Conservation (phyloP, 257 asterid species). For the Rehmannia glutinosa region DNA sequence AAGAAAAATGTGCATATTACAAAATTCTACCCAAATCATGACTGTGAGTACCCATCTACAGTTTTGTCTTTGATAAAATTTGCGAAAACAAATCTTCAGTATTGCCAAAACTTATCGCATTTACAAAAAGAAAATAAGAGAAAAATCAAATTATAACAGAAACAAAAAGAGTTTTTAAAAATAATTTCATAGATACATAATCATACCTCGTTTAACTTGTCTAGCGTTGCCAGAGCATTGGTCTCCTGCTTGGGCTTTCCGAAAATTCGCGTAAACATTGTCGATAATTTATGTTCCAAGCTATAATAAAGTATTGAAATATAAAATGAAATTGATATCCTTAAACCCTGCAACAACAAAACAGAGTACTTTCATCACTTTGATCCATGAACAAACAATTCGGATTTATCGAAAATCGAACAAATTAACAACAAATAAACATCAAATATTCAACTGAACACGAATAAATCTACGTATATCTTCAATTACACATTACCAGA, state of each 20-base stretch:
- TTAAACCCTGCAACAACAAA: constrained; percentile 31
- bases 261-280: constrained; percentile 60
- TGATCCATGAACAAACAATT: constrained; percentile 20
- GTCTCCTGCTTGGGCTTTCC: constrained; percentile 72
- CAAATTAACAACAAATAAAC: constrained; percentile 5
- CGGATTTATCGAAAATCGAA: constrained; percentile 5
- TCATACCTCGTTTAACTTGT: constrained; percentile 69
- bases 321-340: neutral
- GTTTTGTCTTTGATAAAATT: neutral
- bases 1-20: neutral
- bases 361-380: neutral
- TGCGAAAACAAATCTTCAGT: neutral
- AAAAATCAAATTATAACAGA: neutral
- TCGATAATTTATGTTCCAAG: constrained; percentile 19
- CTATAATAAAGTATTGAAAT: neutral
- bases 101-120: neutral
- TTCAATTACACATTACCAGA: neutral
- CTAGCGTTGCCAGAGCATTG: constrained; percentile 64
- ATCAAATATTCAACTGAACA: neutral
- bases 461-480: neutral
- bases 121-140: neutral
- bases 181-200: constrained; percentile 3
- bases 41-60: neutral
- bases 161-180: neutral
- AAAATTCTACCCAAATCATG: neutral